Base-by-base conservation (phyloP, 768 basidiomycete genomes). In the Russula sp. region DNA sequence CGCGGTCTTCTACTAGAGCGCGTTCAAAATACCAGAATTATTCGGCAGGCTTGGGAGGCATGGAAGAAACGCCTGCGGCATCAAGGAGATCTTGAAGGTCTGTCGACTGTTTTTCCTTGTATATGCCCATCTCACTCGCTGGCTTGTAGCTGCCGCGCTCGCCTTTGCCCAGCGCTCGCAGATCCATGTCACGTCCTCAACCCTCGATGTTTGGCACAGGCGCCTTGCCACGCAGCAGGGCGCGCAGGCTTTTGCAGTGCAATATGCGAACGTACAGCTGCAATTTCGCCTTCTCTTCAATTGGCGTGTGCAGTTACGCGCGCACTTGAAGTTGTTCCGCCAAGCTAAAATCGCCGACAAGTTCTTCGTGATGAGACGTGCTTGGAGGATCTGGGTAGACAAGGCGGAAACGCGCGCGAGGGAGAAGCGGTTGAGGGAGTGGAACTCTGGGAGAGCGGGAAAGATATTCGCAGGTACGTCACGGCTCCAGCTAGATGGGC, bases 251-350 rank as follows among this genome's bases (percentile, higher is more conserved):
- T 79, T 81, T 54, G 85, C 86, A 14, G 72, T 77, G 11, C 79
- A 80, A 57, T 82, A 81, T 69, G 75, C 84, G 67, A 72, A 76
- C 14, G 67, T 69, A 1, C 77, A 76, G 61, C 63, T 83, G 8
- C 71, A 72, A 9, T 79, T 75, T 58, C 76, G 72, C 56, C 70
- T 73, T 59, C 74, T 88, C 14, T 69, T 81, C 6, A 68, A 64
- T 18, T 91, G 89, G 89, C 80, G 85, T 20, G 68, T 82, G 20
- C 74, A 75, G 44, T 73, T 87, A 55, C 79, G 84, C 18, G 72
- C 75, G 16, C 79, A 79, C 59, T 64, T 83, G 45, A 81, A 80
- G 64, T 67, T 78, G 68, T 71, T 77, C 45, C 83, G 81, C 66
- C 78, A 84, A 68, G 87, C 87, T 1, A 80, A 78, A 65, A 71